Base-by-base conservation (phyloP, 2,329 filamentous ascomycete species). In the Polytolypa hystricis region DNA sequence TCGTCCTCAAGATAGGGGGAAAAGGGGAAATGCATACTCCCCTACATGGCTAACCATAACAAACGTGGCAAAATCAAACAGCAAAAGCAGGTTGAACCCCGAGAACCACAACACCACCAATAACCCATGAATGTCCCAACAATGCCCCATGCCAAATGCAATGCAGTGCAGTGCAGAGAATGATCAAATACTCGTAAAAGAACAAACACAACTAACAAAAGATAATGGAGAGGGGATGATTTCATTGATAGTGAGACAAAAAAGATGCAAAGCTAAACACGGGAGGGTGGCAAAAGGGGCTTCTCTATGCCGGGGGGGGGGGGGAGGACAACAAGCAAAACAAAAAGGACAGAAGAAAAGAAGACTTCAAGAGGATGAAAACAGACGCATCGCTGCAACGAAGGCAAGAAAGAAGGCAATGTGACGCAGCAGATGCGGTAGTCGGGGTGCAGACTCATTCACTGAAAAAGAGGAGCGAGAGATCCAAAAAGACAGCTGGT, bases 351-450 rank as follows among this genome's bases (percentile, higher is more conserved):
- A 32, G 12, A 19, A 16, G 6, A n/a, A 12, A 11, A 18, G 4
- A 26, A 35, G 9, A 29, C 16, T 12, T 5, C 10, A 12, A 16
- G 17, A 16, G 21, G n/a, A 7, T 17, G 25, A 19, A 8, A 9
- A 10, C 25, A 14, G 30, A 11, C n/a, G 11, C 7, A 15, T 15
- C n/a, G 17, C 17, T n/a, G 21, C 16, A 26, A 26, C 12, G 23
- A 26, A 10, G 23, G 23, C 23, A 26, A 26, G 3, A 12, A 26
- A 26, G n/a, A 26, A 9, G 23, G 23, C 23, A 35, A 35, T 35
- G 33, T 35, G 33, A 27, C 33, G 33, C 33, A 35, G 33, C 33
- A 29, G 25, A 29, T 12, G 25, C 18, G 23, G 17, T 35, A 10
- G 33, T 18, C 30, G n/a, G 10, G 23, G 33, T 20, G 15, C 18